These are phyloP conservation scores for Graphilbum sp. DNA, from an alignment of 2,329 filamentous ascomycete genomes.

Conservation along the genomic window DNA sequence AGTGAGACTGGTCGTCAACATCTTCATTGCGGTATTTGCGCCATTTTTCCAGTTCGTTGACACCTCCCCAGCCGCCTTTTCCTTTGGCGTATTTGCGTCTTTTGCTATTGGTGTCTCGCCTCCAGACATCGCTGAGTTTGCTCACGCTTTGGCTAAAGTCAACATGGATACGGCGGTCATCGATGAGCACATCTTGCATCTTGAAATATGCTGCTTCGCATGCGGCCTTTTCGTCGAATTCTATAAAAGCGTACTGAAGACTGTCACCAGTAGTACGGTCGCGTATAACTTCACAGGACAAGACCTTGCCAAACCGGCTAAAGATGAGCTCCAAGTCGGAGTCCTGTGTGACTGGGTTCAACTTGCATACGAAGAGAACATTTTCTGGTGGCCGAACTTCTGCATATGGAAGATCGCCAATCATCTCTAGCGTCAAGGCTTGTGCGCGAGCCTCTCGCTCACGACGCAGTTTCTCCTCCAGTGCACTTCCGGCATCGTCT, in stretches of 20 bases:
- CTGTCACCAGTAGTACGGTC: constrained; percentile 91
- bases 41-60: constrained; percentile 74
- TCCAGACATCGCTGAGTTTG: constrained; percentile 79
- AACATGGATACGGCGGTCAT: constrained; percentile 93
- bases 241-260: constrained; percentile 93
- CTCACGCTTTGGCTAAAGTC: constrained; percentile 94
- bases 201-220: constrained; percentile 96
- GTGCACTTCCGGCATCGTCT: constrained; percentile 51
- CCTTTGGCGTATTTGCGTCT: constrained; percentile 40
- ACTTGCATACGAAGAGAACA: constrained; percentile 92
- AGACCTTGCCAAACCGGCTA: constrained; percentile 84
- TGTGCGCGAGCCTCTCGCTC: constrained; percentile 88
- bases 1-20: constrained; percentile 27
- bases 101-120: constrained; percentile 70
- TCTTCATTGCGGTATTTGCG: constrained; percentile 70
- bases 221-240: constrained; percentile 81
- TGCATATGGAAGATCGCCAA: constrained; percentile 91
- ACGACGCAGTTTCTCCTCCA: constrained; percentile 60
- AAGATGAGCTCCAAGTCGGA: constrained; percentile 93
- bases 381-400: constrained; percentile 97
- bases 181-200: constrained; percentile 94
- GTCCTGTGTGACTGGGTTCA: constrained; percentile 91
- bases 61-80: constrained; percentile 72
- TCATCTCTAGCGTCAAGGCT: constrained; percentile 90
- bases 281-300: constrained; percentile 90